Conservation (phyloP, 2,329 filamentous ascomycete genomes). For the Fusarium azukiicola region DNA sequence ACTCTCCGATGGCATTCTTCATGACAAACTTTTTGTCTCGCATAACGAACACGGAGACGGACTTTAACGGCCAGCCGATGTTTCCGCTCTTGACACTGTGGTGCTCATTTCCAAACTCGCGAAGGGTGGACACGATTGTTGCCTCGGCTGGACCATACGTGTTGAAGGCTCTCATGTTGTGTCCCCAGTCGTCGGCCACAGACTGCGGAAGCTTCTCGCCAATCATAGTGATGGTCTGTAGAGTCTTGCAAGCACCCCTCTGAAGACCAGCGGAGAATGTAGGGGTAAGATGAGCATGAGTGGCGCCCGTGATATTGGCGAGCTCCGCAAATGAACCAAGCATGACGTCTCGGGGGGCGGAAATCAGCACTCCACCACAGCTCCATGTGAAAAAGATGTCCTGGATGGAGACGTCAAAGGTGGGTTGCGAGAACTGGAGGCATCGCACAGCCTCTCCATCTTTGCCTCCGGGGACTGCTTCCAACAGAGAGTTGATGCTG, state of each 20-base stretch:
- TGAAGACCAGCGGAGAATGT: slow-evolving; percentile 78
- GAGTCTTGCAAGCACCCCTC: slow-evolving; percentile 65
- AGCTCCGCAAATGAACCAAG: slow-evolving; percentile 75
- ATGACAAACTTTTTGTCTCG: slow-evolving; percentile 66
- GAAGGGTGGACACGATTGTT: slow-evolving; percentile 54
- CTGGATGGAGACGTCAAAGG: slow-evolving; percentile 73
- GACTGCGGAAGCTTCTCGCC: slow-evolving; percentile 80
- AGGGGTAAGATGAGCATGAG: slow-evolving; percentile 81
- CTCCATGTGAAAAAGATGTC: slow-evolving; percentile 83
- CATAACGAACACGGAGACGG: slow-evolving; percentile 23
- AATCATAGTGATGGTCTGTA: slow-evolving; percentile 79
- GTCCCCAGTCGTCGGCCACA: slow-evolving; percentile 75
- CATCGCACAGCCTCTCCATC: slow-evolving; percentile 45
- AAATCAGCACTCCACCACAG: slow-evolving; percentile 79
- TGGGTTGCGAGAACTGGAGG: slow-evolving; percentile 63
- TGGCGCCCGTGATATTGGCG: slow-evolving; percentile 72
- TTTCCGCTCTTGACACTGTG: slow-evolving; percentile 50
- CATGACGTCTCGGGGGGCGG: slow-evolving; percentile 76
- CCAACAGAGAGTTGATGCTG: slow-evolving; percentile 17
- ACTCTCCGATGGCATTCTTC: slow-evolving; percentile 77
- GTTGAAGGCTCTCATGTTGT: slow-evolving; percentile 50
- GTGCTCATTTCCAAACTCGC: slow-evolving; percentile 48
- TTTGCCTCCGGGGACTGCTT: slow-evolving; percentile 18
- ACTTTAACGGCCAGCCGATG: slow-evolving; percentile 51
- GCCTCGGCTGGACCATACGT: slow-evolving; percentile 55